Evolutionary conservation across 345 rosid species (phyloP).

Genomic region (Euphorbia lathyris): DNA sequence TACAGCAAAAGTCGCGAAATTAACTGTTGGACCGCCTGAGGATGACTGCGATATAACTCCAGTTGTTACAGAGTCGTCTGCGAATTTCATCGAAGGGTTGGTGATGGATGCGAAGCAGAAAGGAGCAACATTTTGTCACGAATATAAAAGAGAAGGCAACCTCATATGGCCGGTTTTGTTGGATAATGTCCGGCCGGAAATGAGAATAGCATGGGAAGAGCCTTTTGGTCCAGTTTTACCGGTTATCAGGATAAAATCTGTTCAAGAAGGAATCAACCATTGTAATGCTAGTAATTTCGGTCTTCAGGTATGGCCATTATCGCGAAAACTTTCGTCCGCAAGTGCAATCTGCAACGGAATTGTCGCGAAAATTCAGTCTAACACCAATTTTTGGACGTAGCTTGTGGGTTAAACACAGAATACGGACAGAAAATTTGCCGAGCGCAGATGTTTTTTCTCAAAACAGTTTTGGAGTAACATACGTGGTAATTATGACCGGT

Average conservation of each 20-base stretch:
- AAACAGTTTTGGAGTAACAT: no score
- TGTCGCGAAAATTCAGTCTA: no score
- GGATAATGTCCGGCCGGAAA: slow-evolving; percentile 84
- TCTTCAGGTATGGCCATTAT: slow-evolving; percentile 54
- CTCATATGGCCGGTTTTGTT: slow-evolving; percentile 94
- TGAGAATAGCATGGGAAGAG: slow-evolving; percentile 99
- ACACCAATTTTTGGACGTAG: no score
- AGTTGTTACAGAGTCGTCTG: slow-evolving; percentile 90
- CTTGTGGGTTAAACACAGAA: no score
- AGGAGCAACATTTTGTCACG: slow-evolving; percentile 91
- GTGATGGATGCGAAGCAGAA: slow-evolving; percentile 88
- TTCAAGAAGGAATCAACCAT: slow-evolving; percentile 92
- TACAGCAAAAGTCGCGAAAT: slow-evolving; percentile 69
- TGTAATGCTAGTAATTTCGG: slow-evolving; percentile 98
- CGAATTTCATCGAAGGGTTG: slow-evolving; percentile 87
- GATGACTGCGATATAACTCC: slow-evolving; percentile 86
- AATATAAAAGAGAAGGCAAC: slow-evolving; percentile 85
- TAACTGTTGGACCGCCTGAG: slow-evolving; percentile 84
- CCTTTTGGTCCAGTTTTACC: slow-evolving; percentile 94
- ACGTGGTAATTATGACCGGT: no score
- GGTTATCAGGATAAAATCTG: slow-evolving; percentile 61
- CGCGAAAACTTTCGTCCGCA: no score
- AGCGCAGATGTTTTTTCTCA: no score
- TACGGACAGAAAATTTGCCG: no score
- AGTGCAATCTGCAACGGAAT: no score